Conservation (phyloP, 768 basidiomycete genomes). For the Tylopilus sp. region DNA sequence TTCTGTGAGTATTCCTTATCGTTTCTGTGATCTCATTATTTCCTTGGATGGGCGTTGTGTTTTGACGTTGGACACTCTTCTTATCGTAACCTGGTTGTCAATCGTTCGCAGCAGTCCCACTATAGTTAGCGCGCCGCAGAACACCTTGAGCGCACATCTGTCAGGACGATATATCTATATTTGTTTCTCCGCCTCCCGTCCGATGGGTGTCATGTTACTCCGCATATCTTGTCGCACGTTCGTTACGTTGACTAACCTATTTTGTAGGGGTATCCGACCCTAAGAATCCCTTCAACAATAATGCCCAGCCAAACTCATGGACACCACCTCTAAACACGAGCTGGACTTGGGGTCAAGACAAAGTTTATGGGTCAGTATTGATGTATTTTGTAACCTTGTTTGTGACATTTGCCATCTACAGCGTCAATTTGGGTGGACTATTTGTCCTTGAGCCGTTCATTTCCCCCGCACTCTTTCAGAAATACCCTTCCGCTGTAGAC, state of each 20-base stretch:
- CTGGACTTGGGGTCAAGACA: slow-evolving; percentile 69
- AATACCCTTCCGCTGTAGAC: slow-evolving; percentile 53
- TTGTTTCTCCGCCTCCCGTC: background rate
- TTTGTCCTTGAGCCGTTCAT: slow-evolving; percentile 82
- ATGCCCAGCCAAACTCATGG: slow-evolving; percentile 74
- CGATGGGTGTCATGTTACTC: background rate
- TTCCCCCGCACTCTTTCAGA: slow-evolving; percentile 57
- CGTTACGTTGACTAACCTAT: slow-evolving; percentile 1
- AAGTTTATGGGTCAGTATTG: slow-evolving; percentile 50
- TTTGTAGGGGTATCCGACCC: slow-evolving; percentile 60
- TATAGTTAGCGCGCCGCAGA: background rate
- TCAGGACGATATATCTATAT: background rate
- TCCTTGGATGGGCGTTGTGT: background rate
- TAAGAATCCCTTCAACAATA: slow-evolving; percentile 70
- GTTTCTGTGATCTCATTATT: background rate
- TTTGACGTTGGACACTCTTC: background rate
- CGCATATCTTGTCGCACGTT: background rate
- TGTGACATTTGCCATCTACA: slow-evolving; percentile 17
- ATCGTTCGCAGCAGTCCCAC: background rate
- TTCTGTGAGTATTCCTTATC: slow-evolving; percentile 47
- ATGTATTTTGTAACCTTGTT: slow-evolving; percentile 6
- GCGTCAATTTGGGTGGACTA: slow-evolving; percentile 72
- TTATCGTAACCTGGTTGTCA: background rate
- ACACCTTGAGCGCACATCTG: background rate
- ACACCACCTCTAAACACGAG: slow-evolving; percentile 72